A percentile compares a stretch with the other conserved stretches of the same genome.
phyloP scores from a whole-genome alignment of 1,284 basidiomycete species.

The Malassezia restricta region DNA sequence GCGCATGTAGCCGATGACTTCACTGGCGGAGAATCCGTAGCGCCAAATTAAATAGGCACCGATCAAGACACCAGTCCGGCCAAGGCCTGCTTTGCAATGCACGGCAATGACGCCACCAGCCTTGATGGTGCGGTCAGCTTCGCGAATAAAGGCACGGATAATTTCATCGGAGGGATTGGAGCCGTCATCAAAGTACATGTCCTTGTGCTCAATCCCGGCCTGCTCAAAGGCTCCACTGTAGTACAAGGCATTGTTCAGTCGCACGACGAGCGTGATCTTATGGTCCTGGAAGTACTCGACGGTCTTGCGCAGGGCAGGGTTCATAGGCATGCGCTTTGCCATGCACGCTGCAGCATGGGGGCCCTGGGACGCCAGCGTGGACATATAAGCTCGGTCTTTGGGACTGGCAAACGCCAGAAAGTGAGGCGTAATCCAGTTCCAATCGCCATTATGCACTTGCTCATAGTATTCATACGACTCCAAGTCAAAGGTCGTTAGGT shows the following conservation, averaged over 20 bases:
- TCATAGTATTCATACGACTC: constrained; percentile 83
- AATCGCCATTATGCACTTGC: constrained; percentile 58
- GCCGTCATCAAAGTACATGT: constrained; percentile 92
- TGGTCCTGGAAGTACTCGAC: constrained; percentile 79
- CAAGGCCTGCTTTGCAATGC: constrained; percentile 85
- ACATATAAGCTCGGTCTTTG: constrained; percentile 38
- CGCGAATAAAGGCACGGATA: constrained; percentile 73
- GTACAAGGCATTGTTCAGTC: constrained; percentile 88
- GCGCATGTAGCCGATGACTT: constrained; percentile 96
- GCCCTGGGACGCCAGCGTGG: constrained; percentile 45
- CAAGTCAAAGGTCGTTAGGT: constrained; percentile 70
- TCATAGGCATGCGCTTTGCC: constrained; percentile 11
- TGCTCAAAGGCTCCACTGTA: constrained; percentile 72
- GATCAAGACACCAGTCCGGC: constrained; percentile 84
- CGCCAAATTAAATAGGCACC: constrained; percentile 93
- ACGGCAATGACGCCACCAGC: constrained; percentile 65
- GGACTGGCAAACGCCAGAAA: constrained; percentile 84
- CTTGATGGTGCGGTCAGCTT: constrained; percentile 66
- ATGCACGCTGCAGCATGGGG: neutral
- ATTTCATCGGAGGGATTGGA: constrained; percentile 92
- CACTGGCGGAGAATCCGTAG: constrained; percentile 94
- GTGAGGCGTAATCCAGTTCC: constrained; percentile 69
- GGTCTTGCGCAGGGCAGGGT: constrained; percentile 53
- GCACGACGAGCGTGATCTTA: constrained; percentile 78
- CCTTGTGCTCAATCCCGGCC: constrained; percentile 67